These are phyloP conservation scores for Magnaporthales sp. DNA, from an alignment of 2,329 filamentous ascomycete species.

Conservation along the genomic window DNA sequence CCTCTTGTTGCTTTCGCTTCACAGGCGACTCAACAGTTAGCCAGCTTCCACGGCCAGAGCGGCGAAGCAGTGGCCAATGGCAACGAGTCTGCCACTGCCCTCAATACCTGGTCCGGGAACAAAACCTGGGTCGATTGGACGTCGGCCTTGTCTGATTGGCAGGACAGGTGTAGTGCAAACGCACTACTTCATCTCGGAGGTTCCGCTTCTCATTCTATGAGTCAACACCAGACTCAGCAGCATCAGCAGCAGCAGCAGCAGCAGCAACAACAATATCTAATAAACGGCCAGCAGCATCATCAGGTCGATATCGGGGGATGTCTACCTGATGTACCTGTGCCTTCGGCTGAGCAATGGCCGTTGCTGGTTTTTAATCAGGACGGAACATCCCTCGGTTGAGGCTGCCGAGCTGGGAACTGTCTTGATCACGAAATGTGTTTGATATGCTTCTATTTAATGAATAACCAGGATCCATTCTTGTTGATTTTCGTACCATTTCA, in stretches of 20 bases:
- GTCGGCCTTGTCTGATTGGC: constrained; percentile 37
- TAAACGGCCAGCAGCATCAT: background rate
- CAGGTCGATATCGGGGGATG: background rate
- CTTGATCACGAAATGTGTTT: background rate
- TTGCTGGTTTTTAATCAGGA: background rate
- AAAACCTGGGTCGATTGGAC: constrained; percentile 49
- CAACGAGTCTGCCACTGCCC: background rate
- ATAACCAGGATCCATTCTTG: background rate
- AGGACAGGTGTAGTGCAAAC: constrained; percentile 40
- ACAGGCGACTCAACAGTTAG: constrained; percentile 27
- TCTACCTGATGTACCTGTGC: background rate
- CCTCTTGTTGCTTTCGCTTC: constrained; percentile 30
- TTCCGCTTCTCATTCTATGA: background rate
- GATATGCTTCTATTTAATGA: background rate
- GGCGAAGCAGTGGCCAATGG: background rate
- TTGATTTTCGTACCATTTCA: background rate
- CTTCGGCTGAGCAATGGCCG: constrained; percentile 3
- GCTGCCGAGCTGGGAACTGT: background rate
- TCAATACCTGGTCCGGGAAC: constrained; percentile 20
- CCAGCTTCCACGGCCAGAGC: constrained; percentile 3
- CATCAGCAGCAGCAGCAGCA: no score
- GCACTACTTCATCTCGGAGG: constrained; percentile 37
- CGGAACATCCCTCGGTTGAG: background rate
- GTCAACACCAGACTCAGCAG: background rate
- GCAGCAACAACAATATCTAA: background rate